These are phyloP conservation scores for Kentomonas sorsogonicus DNA, from an alignment of 208 protist genomes.

Conservation along the genomic window DNA sequence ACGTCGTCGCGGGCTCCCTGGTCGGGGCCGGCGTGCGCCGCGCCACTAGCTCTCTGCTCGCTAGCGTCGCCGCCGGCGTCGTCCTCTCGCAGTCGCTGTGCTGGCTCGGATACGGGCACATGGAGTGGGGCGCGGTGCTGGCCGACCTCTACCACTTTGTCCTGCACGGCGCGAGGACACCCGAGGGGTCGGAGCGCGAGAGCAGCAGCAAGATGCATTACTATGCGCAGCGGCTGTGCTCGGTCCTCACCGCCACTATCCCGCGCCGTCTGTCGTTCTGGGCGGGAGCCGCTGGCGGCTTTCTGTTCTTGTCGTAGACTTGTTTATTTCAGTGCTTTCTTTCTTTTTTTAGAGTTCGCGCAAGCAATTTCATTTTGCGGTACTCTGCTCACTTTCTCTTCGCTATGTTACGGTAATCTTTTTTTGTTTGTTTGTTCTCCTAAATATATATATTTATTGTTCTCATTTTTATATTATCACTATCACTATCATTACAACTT, in stretches of 20 bases:
- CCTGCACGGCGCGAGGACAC: conserved; percentile 16
- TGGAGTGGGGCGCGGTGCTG: conserved; percentile 44
- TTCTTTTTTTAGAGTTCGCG: neutral
- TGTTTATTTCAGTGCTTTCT: neutral
- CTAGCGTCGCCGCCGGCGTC: conserved; percentile 20
- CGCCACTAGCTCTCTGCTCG: conserved; percentile 13
- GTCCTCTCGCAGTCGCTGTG: conserved; percentile 43
- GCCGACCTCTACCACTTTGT: conserved; percentile 22
- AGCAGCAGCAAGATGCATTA: conserved; percentile 10
- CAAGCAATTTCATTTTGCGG: neutral
- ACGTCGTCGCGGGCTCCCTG: conserved; percentile 22
- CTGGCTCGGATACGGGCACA: conserved; percentile 50
- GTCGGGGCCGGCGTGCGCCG: conserved; percentile 17
- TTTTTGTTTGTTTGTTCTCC: conserved; percentile 7
- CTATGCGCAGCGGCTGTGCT: conserved; percentile 18
- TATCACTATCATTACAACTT: neutral
- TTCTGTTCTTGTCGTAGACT: conserved; percentile 19
- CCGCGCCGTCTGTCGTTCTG: conserved; percentile 43
- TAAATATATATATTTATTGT: conserved; percentile 15
- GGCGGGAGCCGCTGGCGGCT: conserved; percentile 27
- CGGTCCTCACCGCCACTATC: conserved; percentile 26
- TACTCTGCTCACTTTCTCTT: conserved; percentile 6
- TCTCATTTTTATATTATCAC: conserved; percentile 9
- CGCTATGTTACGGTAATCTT: neutral
- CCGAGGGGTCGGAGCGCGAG: neutral